phyloP scores from a whole-genome alignment of 2,329 filamentous ascomycete genomes.

The Fusarium dimerum region DNA sequence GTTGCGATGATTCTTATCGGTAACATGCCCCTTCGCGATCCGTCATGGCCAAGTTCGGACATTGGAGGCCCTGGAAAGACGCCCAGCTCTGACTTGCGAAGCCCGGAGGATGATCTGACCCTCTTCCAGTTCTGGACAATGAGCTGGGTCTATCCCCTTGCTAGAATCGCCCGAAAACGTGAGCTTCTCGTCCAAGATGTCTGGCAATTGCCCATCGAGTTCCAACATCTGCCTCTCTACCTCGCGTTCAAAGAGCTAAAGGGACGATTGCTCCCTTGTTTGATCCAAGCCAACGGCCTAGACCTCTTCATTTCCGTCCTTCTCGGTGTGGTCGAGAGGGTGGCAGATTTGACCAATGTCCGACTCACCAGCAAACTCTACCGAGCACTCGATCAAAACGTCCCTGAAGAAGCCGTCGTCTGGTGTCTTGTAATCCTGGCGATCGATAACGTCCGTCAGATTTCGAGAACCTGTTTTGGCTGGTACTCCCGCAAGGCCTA shows the following conservation, averaged over 20 bases:
- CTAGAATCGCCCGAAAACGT: constrained; percentile 61
- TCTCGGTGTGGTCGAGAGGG: constrained; percentile 58
- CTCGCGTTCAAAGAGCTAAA: constrained; percentile 70
- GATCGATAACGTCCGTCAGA: constrained; percentile 36
- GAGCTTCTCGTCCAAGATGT: constrained; percentile 79
- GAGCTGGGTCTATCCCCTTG: constrained; percentile 78
- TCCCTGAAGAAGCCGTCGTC: constrained; percentile 34
- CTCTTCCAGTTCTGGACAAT: constrained; percentile 85
- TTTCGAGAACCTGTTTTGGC: constrained; percentile 44
- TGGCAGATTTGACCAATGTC: constrained; percentile 41
- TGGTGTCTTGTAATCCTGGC: constrained; percentile 40
- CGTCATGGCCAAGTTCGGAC: constrained; percentile 33
- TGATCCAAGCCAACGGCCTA: constrained; percentile 75
- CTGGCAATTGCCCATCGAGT: constrained; percentile 78
- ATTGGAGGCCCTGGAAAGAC: constrained; percentile 32
- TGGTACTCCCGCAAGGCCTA: constrained; percentile 88
- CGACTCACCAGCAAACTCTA: constrained; percentile 40
- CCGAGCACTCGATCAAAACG: constrained; percentile 33
- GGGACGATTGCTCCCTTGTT: constrained; percentile 69
- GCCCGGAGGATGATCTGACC: constrained; percentile 75
- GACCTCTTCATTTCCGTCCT: constrained; percentile 70
- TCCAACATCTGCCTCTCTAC: constrained; percentile 77
- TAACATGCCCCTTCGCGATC: constrained; percentile 41
- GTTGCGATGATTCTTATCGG: constrained; percentile 34
- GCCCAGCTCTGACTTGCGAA: constrained; percentile 52